Evolutionary conservation across 768 basidiomycete species (phyloP), one percentile per base, ranked within the genome.

Genomic region (Lepiota brunneoincarnata): DNA sequence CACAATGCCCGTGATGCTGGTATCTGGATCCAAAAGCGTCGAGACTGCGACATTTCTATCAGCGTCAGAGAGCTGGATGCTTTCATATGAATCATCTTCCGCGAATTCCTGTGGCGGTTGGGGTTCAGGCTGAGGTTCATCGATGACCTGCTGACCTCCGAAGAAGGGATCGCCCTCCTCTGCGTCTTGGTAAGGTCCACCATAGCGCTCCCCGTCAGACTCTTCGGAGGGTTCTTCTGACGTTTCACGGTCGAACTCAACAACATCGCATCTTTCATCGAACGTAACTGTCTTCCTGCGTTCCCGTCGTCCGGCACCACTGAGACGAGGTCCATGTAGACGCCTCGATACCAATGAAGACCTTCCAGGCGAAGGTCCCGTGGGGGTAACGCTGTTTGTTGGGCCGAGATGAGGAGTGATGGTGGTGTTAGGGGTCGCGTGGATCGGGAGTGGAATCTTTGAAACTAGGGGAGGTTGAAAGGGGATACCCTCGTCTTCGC

Each of bases 201-300:
- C 63, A 26, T 67, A 57, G 39, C 64, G 67, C 17, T 63, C 70
- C 7, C 63, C 67, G n/a, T 64, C 61, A n/a, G 59, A 61, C 21
- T 46, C 58, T 3, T 65, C 67, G 34, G 64, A 61, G 9, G 56
- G 58, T 34, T 72, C 67, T 18, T 67, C 65, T 6, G 53, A 54
- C 11, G 53, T 54, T 15, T 88, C 87, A 17, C 77, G 71, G 53
- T 89, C 86, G 64, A 90, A 91, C 63, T 92, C 90, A 26, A 92
- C 68, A 10, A 94, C 90, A 57, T 93, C 91, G 59, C 87, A 89
- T 10, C 82, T 78, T 58, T 89, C 86, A 64, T 86, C 79, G 54
- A 89, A 94, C 1, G 82, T 88, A 23, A 94, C 92, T 0, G 82
- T 91, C 67, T 91, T 93, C 57, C 87, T 69, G 24, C 82, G 76